A percentile compares a stretch with the other conserved stretches of the same genome.
Conservation (phyloP, 306 rosid species). For the Lathyrus aphaca region DNA sequence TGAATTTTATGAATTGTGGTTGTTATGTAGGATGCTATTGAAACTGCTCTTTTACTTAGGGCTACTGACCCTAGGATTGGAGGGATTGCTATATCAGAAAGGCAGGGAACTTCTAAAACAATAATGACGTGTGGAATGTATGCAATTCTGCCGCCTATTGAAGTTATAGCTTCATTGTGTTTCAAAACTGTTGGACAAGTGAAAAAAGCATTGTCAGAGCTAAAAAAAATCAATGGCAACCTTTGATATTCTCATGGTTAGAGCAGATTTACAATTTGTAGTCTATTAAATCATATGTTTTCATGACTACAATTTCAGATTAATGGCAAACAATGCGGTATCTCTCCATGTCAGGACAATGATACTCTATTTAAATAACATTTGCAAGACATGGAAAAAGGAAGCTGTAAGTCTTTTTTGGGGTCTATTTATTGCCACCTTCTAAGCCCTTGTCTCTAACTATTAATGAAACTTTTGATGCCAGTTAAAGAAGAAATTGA, state of each 20-base stretch:
- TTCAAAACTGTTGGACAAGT: conserved; percentile 86
- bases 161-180: conserved; percentile 82
- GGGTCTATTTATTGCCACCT: conserved; percentile 33
- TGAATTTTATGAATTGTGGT: conserved; percentile 24
- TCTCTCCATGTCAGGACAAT: conserved; percentile 76
- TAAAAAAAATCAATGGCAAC: conserved; percentile 86
- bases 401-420: conserved; percentile 75
- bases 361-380: conserved; percentile 91
- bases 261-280: conserved; percentile 38
- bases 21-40: conserved; percentile 79
- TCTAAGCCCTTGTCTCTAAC: conserved; percentile 45
- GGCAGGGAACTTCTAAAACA: conserved; percentile 92
- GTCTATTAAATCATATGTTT: conserved; percentile 43
- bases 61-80: conserved; percentile 85
- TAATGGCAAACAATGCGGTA: conserved; percentile 95
- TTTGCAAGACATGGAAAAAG: conserved; percentile 91
- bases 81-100: conserved; percentile 93
- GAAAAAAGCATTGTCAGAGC: conserved; percentile 78
- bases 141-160: conserved; percentile 91
- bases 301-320: conserved; percentile 73
- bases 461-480: conserved; percentile 44
- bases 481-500: conserved; percentile 90
- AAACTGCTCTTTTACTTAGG: conserved; percentile 93
- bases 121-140: conserved; percentile 94
- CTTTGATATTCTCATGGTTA: conserved; percentile 44